Evolutionary conservation across 1,139 yeast species (phyloP).

Genomic region (Scheffersomyces insectosa): DNA sequence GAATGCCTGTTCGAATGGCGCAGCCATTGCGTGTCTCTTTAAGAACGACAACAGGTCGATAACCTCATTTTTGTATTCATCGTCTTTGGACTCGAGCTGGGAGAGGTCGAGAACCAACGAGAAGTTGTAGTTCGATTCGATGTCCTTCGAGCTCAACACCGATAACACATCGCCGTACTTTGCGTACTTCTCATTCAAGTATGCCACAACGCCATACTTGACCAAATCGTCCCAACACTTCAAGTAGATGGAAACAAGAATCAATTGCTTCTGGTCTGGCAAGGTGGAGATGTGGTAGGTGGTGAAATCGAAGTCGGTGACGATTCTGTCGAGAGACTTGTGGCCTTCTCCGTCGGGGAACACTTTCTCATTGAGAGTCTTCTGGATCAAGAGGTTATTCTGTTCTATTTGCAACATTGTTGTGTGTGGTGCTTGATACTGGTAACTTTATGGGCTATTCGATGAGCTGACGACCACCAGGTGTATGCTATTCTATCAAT

Average conservation of each 20-base stretch:
- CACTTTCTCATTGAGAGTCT: conserved; percentile 41
- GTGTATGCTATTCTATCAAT: no score
- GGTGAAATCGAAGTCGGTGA: conserved; percentile 94
- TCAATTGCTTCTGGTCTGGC: conserved; percentile 57
- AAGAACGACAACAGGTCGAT: conserved; percentile 69
- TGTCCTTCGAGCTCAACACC: conserved; percentile 25
- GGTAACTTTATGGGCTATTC: no score
- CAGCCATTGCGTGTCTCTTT: conserved; percentile 86
- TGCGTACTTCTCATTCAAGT: conserved; percentile 42
- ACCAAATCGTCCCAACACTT: conserved; percentile 76
- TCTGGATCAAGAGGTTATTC: conserved; percentile 43
- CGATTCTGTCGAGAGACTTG: conserved; percentile 78
- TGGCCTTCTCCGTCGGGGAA: conserved; percentile 29
- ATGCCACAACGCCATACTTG: conserved; percentile 61
- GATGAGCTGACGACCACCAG: no score
- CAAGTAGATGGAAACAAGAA: conserved; percentile 69
- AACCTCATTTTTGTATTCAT: conserved; percentile 50
- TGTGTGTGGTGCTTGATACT: neutral
- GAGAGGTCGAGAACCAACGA: conserved; percentile 70
- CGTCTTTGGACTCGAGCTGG: conserved; percentile 36
- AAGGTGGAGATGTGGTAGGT: conserved; percentile 90
- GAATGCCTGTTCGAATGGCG: conserved; percentile 90
- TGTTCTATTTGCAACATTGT: conserved; percentile 48
- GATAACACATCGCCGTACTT: conserved; percentile 30
- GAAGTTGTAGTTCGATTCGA: conserved; percentile 82